Conservation (phyloP, 2,329 filamentous ascomycete genomes). For the Lachnellula occidentalis region DNA sequence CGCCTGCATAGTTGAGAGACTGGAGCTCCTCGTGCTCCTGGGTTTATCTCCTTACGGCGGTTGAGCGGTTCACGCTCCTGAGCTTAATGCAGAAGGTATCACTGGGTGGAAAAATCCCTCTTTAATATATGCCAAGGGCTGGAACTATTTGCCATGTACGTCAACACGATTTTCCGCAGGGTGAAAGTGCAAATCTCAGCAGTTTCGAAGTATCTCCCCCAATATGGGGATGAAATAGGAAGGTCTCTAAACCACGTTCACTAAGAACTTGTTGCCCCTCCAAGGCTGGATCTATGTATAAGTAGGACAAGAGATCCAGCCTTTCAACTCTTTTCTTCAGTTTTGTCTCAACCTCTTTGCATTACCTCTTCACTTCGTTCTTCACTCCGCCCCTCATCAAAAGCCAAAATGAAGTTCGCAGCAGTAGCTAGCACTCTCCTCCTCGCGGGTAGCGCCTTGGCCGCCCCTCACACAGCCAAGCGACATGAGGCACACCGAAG, state of each 20-base stretch:
- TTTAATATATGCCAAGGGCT: neutral
- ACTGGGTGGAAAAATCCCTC: neutral
- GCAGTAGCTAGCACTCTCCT: conserved; percentile 34
- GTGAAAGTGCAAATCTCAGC: neutral
- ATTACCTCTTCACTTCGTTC: neutral
- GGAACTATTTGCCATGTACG: neutral
- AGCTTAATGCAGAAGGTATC: neutral
- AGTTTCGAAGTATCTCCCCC: neutral
- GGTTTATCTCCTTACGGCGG: neutral
- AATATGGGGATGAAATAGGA: neutral
- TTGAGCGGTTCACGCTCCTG: no score
- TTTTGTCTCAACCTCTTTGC: neutral
- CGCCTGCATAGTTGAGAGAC: neutral
- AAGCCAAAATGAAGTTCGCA: conserved; percentile 45
- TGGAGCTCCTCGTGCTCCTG: neutral
- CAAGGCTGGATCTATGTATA: no score
- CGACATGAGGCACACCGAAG: conserved; percentile 32
- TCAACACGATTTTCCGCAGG: neutral
- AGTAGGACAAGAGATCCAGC: no score
- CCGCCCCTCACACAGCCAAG: conserved; percentile 38
- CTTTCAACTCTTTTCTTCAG: no score
- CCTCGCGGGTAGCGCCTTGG: conserved; percentile 38
- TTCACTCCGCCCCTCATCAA: neutral
- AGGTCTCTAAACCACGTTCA: neutral
- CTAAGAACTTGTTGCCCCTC: no score